A percentile compares a stretch with the other conserved stretches of the same genome.
These are phyloP conservation scores for Mucuna pruriens DNA, from an alignment of 306 rosid species.

Conservation along the genomic window DNA sequence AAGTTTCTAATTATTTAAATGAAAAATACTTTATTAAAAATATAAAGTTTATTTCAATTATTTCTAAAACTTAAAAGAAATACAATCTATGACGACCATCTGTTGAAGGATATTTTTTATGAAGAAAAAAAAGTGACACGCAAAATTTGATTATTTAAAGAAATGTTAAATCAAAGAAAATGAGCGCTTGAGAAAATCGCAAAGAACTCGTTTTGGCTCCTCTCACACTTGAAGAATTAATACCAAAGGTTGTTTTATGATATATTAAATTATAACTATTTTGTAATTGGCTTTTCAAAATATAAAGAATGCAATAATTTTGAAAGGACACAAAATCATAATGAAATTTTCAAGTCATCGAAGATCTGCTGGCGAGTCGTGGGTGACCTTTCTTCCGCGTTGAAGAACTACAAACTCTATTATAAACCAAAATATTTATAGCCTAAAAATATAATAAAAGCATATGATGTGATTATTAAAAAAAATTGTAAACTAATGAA, in stretches of 20 bases:
- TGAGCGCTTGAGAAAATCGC: neutral
- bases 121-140: neutral
- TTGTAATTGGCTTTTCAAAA: neutral
- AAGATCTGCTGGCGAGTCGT: neutral
- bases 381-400: slow-evolving; percentile 22
- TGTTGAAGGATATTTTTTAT: no score
- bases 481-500: neutral
- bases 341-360: neutral
- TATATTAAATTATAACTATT: slow-evolving; percentile 2
- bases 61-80: no score
- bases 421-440: neutral
- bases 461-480: neutral
- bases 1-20: neutral
- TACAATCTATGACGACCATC: no score
- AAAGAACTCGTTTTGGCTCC: neutral
- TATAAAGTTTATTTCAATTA: no score
- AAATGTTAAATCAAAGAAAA: neutral
- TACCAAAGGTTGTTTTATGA: neutral
- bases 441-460: neutral
- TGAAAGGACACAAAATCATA: neutral
- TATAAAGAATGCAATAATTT: neutral
- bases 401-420: neutral
- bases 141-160: neutral
- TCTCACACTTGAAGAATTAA: neutral
- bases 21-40: no score